Evolutionary conservation across 2,329 filamentous ascomycete species (phyloP), one percentile per base, ranked within the genome.

Genomic region (Pseudohalonectria lignicola): DNA sequence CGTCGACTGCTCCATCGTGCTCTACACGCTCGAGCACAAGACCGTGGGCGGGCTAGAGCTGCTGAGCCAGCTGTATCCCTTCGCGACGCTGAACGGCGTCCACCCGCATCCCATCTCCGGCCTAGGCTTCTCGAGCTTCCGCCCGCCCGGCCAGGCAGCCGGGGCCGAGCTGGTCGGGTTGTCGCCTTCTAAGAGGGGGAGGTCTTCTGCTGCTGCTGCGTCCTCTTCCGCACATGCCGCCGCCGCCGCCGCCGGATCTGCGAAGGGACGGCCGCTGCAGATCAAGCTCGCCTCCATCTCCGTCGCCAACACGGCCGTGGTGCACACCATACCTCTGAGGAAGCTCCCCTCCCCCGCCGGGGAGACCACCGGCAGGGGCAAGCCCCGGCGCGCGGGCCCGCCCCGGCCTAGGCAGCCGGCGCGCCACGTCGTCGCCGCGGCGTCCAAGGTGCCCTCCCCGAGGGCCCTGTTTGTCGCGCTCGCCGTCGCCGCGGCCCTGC

Each of bases 221-320:
- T 6, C 36, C 1, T 7, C 34, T 10, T 13, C 32, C 36, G n/a
- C n/a, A n/a, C n/a, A n/a, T n/a, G 56, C 72, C n/a, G 63, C 70
- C 44, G 63, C 60, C 3, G 53, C 64, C 48, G 55, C 62, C 39
- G 62, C 61, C 36, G 52, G 56, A 28, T 66, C 74, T 13, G 17
- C 34, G 13, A 15, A 15, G n/a, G 19, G 34, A 5, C 19, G 34
- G 5, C 20, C 36, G n/a, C 13, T 71, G 79, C 48, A 76, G 50
- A 63, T 93, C 47, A 85, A 84, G 49, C 73, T 94, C 4, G 87
- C 85, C 21, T 88, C 83, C 34, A 82, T 86, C 30, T 86, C 82
- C 35, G 78, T 93, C 48, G 81, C 78, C 43, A 88, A 87, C 54
- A 84, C 79, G 0, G 76, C 87, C 30, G 76, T 82, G 21, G 79